Evolutionary conservation across 345 rosid genomes (phyloP).

Genomic region (Eucalyptus marginata): DNA sequence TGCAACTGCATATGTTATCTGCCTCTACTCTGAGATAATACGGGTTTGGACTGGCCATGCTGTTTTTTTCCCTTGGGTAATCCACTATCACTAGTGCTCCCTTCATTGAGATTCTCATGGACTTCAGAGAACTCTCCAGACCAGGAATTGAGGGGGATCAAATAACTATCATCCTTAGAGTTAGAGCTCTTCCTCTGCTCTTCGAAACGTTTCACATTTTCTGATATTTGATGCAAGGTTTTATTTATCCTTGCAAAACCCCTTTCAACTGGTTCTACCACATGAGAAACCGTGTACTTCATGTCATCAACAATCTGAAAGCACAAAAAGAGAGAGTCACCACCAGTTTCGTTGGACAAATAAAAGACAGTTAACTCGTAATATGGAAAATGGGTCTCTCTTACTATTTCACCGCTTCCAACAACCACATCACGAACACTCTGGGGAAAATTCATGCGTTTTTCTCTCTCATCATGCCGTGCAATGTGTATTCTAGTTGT

Average conservation of each 20-base stretch:
- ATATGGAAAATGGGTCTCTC: neutral
- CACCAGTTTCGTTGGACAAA: neutral
- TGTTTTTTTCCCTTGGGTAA: constrained; percentile 43
- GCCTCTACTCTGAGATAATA: constrained; percentile 18
- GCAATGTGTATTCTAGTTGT: constrained; percentile 48
- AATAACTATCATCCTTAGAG: constrained; percentile 72
- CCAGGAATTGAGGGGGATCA: constrained; percentile 80
- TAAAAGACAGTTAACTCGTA: neutral
- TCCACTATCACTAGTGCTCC: constrained; percentile 92
- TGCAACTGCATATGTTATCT: constrained; percentile 8
- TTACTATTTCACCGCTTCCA: constrained; percentile 96
- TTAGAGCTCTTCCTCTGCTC: constrained; percentile 55
- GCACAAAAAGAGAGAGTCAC: neutral
- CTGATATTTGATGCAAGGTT: constrained; percentile 80
- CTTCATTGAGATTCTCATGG: constrained; percentile 47
- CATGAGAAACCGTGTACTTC: constrained; percentile 97
- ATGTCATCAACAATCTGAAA: constrained; percentile 91
- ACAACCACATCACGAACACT: constrained; percentile 94
- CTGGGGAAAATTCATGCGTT: constrained; percentile 83
- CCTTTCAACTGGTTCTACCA: constrained; percentile 96
- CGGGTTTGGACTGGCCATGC: constrained; percentile 18
- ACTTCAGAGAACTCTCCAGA: constrained; percentile 71
- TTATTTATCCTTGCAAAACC: constrained; percentile 84
- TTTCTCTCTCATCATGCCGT: constrained; percentile 57
- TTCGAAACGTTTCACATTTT: constrained; percentile 72